Conservation (phyloP, 2,329 filamentous ascomycete species). For the Fusarium cyanostomum region DNA sequence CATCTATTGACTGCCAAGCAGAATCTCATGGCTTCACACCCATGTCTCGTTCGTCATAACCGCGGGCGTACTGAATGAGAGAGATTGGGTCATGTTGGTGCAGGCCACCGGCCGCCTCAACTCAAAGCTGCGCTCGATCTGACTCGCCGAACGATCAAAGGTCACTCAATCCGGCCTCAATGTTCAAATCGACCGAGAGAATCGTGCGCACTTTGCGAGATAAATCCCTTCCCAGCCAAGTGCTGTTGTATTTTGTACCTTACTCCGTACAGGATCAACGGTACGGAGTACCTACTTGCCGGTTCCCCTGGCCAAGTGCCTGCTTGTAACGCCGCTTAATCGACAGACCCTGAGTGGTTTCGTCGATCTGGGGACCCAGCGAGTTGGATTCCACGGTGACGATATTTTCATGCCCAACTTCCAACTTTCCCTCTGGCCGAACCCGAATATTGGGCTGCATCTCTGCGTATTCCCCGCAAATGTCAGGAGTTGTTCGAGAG, state of each 20-base stretch:
- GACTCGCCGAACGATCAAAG: constrained; percentile 35
- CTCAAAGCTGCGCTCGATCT: constrained; percentile 43
- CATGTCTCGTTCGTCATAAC: constrained; percentile 11
- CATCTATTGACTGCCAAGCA: neutral
- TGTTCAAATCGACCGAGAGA: constrained; percentile 37
- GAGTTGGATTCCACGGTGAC: constrained; percentile 17
- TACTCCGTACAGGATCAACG: constrained; percentile 20
- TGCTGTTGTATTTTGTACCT: constrained; percentile 14
- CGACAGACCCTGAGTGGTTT: constrained; percentile 16
- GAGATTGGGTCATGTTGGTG: constrained; percentile 14
- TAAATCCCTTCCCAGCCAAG: constrained; percentile 3
- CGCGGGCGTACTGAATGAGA: constrained; percentile 2
- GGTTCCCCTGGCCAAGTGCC: constrained; percentile 8
- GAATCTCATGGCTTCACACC: neutral
- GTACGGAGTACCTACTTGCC: constrained; percentile 2
- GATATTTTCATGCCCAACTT: constrained; percentile 36
- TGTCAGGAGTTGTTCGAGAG: neutral
- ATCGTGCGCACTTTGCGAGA: constrained; percentile 24
- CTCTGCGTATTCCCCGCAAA: constrained; percentile 21
- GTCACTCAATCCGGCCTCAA: constrained; percentile 23
- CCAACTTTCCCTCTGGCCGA: constrained; percentile 34
- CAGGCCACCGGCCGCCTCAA: constrained; percentile 19
- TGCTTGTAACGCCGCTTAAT: constrained; percentile 32
- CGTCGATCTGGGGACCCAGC: constrained; percentile 22
- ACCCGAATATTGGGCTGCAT: constrained; percentile 13